Evolutionary conservation across 1,284 basidiomycete genomes (phyloP).

Genomic region (Puccinia polysora): DNA sequence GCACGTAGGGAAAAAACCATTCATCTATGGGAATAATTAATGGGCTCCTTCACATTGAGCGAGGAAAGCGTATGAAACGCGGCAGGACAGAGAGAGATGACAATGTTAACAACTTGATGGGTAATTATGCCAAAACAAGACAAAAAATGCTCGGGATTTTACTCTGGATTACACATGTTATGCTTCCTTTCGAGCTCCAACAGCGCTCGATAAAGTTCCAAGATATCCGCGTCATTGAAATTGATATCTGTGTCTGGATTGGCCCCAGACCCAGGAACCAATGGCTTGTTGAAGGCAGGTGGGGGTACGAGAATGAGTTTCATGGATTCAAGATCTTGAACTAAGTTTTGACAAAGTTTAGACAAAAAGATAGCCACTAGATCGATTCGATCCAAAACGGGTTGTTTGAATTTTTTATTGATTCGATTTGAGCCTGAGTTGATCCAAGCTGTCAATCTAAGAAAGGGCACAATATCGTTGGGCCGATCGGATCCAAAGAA

Average conservation of each 20-base stretch:
- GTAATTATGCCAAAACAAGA: too few relatives aligned
- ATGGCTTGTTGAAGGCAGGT: background rate
- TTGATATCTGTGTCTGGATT: background rate
- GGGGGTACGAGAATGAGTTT: slow-evolving; percentile 29
- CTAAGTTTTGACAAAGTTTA: slow-evolving; percentile 22
- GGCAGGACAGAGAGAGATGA: background rate
- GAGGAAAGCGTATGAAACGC: background rate
- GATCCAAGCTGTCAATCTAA: slow-evolving; percentile 79
- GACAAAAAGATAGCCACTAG: slow-evolving; percentile 31
- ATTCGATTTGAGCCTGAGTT: slow-evolving; percentile 77
- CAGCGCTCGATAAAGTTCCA: slow-evolving; percentile 32
- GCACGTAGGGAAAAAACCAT: slow-evolving; percentile 84
- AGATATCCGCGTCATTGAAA: slow-evolving; percentile 31
- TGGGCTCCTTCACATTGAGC: slow-evolving; percentile 16
- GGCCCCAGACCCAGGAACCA: background rate
- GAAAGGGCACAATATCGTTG: slow-evolving; percentile 70
- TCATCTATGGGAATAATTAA: slow-evolving; percentile 51
- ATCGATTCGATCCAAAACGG: slow-evolving; percentile 60
- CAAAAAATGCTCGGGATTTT: too few relatives aligned
- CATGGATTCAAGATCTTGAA: slow-evolving; percentile 37
- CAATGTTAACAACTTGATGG: too few relatives aligned
- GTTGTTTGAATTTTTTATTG: slow-evolving; percentile 77
- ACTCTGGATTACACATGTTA: slow-evolving; percentile 43
- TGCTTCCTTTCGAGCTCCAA: slow-evolving; percentile 42
- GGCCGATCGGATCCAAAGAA: slow-evolving; percentile 62